These are phyloP conservation scores for Mycena polygramma DNA, from an alignment of 768 basidiomycete genomes.

Conservation along the genomic window DNA sequence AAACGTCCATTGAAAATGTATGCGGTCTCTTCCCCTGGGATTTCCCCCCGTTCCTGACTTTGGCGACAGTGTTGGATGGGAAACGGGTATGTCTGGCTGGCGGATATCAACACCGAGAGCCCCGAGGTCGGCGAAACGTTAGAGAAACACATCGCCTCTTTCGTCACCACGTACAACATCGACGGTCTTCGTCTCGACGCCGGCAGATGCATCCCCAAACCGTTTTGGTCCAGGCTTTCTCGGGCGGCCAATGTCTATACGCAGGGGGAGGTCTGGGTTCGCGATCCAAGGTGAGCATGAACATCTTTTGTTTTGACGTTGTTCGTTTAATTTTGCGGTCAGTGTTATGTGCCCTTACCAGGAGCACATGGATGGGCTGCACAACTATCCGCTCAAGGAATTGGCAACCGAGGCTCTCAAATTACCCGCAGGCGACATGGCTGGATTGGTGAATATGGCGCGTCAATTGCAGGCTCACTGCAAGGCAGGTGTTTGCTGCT, in stretches of 20 bases:
- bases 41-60: slow-evolving; percentile 63
- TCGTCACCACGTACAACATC: slow-evolving; percentile 65
- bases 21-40: slow-evolving; percentile 56
- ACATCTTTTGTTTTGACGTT: not conserved
- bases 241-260: slow-evolving; percentile 68
- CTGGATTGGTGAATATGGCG: slow-evolving; percentile 22
- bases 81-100: slow-evolving; percentile 64
- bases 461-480: slow-evolving; percentile 54
- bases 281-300: slow-evolving; percentile 51
- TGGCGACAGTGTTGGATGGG: slow-evolving; percentile 74
- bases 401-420: slow-evolving; percentile 61
- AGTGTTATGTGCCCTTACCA: slow-evolving; percentile 49
- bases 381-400: slow-evolving; percentile 66
- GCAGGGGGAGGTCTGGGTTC: slow-evolving; percentile 69
- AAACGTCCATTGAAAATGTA: slow-evolving; percentile 32
- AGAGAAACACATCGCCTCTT: slow-evolving; percentile 61
- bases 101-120: slow-evolving; percentile 73
- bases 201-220: slow-evolving; percentile 59
- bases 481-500: slow-evolving; percentile 36
- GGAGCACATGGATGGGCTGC: slow-evolving; percentile 61
- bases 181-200: slow-evolving; percentile 78
- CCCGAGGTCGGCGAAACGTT: slow-evolving; percentile 60
- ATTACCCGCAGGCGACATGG: slow-evolving; percentile 62
- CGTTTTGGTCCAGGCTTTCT: slow-evolving; percentile 70
- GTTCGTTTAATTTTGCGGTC: slow-evolving; percentile 31